A percentile compares a stretch with the other conserved stretches of the same genome.
These are phyloP conservation scores for Cadophora gregata DNA, from an alignment of 2,329 filamentous ascomycete species.

Conservation along the genomic window DNA sequence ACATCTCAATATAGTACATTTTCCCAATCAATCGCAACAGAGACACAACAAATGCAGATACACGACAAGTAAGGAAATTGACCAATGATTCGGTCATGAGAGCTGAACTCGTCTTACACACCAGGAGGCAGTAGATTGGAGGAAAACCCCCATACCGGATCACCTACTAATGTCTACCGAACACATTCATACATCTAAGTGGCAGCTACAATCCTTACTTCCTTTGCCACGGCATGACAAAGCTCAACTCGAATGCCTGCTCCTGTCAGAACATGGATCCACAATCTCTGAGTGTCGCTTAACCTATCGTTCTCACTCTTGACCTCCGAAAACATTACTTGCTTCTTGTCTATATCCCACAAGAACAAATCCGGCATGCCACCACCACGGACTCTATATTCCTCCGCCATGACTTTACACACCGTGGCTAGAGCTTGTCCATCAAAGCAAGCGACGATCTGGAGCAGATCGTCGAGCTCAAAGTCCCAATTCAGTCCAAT, in stretches of 20 bases:
- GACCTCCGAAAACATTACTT: constrained; percentile 41
- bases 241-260: constrained; percentile 88
- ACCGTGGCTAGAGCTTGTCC: constrained; percentile 81
- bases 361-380: constrained; percentile 93
- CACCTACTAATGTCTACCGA: neutral
- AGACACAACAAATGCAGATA: no score
- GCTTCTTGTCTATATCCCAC: constrained; percentile 59
- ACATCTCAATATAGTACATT: no score
- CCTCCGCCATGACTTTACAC: constrained; percentile 94
- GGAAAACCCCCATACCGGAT: no score
- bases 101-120: no score
- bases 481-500: constrained; percentile 93
- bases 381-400: constrained; percentile 84
- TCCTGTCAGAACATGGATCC: constrained; percentile 91
- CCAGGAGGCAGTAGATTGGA: no score
- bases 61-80: no score
- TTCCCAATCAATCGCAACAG: no score
- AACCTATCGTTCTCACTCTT: constrained; percentile 80
- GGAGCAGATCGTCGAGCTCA: constrained; percentile 75
- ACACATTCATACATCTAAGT: no score
- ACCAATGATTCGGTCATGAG: no score
- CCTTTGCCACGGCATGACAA: constrained; percentile 60
- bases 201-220: constrained; percentile 37
- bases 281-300: constrained; percentile 94
- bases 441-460: constrained; percentile 79